phyloP scores from a whole-genome alignment of 2,329 filamentous ascomycete genomes.

The Lithohypha guttulata region DNA sequence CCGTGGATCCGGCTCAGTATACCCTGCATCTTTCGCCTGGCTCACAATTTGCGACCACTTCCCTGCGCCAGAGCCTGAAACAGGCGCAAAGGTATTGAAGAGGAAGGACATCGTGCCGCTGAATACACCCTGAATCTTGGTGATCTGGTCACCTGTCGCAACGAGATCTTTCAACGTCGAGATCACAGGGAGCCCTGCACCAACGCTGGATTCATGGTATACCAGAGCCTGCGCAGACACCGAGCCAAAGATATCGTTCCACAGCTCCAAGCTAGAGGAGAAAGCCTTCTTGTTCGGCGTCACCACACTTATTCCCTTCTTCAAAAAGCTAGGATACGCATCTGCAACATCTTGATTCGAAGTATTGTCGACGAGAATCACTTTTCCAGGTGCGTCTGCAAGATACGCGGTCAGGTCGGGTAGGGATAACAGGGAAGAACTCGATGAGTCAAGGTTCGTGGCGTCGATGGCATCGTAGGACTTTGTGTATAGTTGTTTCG shows the following conservation, averaged over 20 bases:
- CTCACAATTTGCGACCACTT: constrained; percentile 86
- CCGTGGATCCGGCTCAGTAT: constrained; percentile 78
- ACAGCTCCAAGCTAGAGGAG: constrained; percentile 67
- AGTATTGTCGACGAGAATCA: constrained; percentile 89
- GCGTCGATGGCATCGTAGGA: constrained; percentile 50
- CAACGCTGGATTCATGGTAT: constrained; percentile 92
- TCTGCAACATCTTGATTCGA: constrained; percentile 78
- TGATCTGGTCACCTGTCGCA: constrained; percentile 83
- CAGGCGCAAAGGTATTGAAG: constrained; percentile 92
- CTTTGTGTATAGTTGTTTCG: constrained; percentile 61
- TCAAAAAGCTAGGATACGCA: constrained; percentile 69
- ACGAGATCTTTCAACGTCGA: constrained; percentile 91
- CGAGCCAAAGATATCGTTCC: constrained; percentile 74
- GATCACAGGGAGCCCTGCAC: constrained; percentile 84
- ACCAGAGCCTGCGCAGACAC: constrained; percentile 61
- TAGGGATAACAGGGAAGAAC: constrained; percentile 54
- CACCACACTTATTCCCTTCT: constrained; percentile 75
- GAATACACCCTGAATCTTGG: constrained; percentile 91
- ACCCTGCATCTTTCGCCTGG: constrained; percentile 85
- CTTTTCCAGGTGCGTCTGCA: constrained; percentile 62
- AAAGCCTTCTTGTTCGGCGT: constrained; percentile 99
- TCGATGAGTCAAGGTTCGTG: constrained; percentile 50
- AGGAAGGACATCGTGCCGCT: constrained; percentile 96
- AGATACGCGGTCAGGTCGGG: constrained; percentile 68
- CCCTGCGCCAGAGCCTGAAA: constrained; percentile 55